Percentiles rank a stretch among this genome's conserved stretches.
These are phyloP conservation scores for Nidula microcarpa DNA, from an alignment of 768 basidiomycete species.

Conservation along the genomic window DNA sequence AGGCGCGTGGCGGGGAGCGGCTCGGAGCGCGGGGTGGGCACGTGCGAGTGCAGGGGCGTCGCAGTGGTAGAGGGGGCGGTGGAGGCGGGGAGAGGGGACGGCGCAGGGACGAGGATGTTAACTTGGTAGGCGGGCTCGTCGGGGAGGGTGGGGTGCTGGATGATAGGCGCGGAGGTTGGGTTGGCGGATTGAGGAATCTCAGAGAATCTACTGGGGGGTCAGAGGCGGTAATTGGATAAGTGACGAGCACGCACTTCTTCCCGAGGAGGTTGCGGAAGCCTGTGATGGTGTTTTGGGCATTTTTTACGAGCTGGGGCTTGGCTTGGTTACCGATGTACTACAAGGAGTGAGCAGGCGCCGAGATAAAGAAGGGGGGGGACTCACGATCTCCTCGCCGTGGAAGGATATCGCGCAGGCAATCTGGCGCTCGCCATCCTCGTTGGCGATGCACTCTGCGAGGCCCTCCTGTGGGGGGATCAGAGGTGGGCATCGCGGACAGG, in stretches of 20 bases:
- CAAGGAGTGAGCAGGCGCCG: conserved; percentile 6
- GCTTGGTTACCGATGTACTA: conserved; percentile 98
- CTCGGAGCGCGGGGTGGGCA: conserved; percentile 71
- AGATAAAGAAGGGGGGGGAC: conserved; percentile 20
- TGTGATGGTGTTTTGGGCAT: conserved; percentile 90
- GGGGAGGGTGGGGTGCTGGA: conserved; percentile 68
- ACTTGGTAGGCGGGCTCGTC: conserved; percentile 85
- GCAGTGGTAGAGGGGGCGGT: conserved; percentile 42
- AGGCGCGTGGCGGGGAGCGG: conserved; percentile 65
- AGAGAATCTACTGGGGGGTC: conserved; percentile 53
- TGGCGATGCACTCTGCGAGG: conserved; percentile 91
- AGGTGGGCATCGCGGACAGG: neutral
- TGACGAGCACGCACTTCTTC: conserved; percentile 60
- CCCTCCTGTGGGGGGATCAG: conserved; percentile 59
- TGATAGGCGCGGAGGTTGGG: conserved; percentile 63
- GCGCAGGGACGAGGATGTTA: conserved; percentile 74
- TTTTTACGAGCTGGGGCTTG: conserved; percentile 92
- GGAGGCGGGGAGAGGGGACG: conserved; percentile 56
- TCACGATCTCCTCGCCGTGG: conserved; percentile 84
- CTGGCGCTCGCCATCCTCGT: conserved; percentile 97
- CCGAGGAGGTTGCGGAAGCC: conserved; percentile 93
- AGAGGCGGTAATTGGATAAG: neutral
- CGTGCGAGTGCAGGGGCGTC: conserved; percentile 64
- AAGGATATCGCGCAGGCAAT: conserved; percentile 94
- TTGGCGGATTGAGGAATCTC: conserved; percentile 57